Evolutionary conservation across 495 filamentous ascomycete species (phyloP).

Genomic region (Neurospora sp.): DNA sequence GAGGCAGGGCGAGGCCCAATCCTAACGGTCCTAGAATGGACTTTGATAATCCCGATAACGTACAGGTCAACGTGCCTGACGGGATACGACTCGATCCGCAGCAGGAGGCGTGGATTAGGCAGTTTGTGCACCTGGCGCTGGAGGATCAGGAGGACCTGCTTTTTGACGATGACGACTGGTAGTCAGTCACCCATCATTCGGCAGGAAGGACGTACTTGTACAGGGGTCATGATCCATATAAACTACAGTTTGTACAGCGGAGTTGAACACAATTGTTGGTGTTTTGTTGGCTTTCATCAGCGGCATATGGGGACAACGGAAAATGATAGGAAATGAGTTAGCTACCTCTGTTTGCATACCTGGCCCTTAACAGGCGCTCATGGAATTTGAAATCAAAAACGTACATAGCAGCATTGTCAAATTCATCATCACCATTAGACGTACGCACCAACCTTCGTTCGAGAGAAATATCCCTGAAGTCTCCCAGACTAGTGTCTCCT

Average conservation of each 20-base stretch:
- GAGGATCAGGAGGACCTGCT: slow-evolving; percentile 42
- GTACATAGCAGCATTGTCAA: background rate
- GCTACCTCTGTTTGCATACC: background rate
- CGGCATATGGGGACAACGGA: background rate
- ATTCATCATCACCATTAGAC: background rate
- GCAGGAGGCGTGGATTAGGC: slow-evolving; percentile 39
- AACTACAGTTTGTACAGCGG: background rate
- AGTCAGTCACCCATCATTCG: slow-evolving; percentile 2
- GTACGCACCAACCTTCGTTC: too few species aligned
- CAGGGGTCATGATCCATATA: background rate
- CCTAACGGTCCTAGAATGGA: background rate
- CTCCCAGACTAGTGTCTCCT: too few species aligned
- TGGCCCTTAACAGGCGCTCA: background rate
- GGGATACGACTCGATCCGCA: slow-evolving; percentile 17
- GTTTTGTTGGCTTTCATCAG: background rate
- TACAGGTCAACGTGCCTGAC: background rate
- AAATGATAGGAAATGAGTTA: background rate
- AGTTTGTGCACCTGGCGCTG: slow-evolving; percentile 43
- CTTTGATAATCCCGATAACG: background rate
- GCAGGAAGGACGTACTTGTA: slow-evolving; percentile 10
- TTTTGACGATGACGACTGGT: slow-evolving; percentile 23
- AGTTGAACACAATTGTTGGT: background rate
- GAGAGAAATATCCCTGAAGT: too few species aligned
- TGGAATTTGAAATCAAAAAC: background rate
- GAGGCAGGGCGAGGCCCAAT: background rate